Evolutionary conservation across 257 asterid species (phyloP).

Genomic region (Rauvolfia tetraphylla): DNA sequence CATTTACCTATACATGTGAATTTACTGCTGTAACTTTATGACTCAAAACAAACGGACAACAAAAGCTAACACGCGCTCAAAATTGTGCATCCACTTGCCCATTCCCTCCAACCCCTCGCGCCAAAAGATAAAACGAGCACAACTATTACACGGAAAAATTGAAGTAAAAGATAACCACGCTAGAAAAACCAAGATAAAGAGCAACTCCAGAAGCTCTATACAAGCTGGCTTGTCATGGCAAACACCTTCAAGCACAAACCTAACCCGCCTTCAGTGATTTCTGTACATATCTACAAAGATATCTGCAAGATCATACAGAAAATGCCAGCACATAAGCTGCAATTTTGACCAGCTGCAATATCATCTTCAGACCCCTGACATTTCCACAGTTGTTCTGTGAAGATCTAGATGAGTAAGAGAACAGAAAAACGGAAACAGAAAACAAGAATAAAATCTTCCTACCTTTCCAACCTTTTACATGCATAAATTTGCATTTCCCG

Average conservation of each 20-base stretch:
- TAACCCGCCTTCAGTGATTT: background rate
- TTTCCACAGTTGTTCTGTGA: background rate
- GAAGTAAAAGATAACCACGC: no score
- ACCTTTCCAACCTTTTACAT: background rate
- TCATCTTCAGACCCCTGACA: background rate
- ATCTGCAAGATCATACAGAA: background rate
- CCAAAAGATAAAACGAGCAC: no score
- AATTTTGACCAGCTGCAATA: background rate
- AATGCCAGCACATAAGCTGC: no score
- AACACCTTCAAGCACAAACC: background rate
- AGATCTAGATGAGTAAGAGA: background rate
- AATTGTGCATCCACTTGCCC: no score
- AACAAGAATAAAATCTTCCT: background rate
- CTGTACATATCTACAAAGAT: background rate
- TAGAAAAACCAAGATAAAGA: background rate
- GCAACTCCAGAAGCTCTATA: background rate
- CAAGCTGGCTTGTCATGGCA: background rate
- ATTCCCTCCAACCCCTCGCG: no score
- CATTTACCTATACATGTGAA: no score
- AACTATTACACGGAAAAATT: no score
- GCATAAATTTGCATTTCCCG: constrained; percentile 19
- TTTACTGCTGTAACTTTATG: no score
- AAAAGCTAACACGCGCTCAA: no score
- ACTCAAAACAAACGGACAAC: no score
- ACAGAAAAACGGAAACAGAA: background rate